phyloP scores from a whole-genome alignment of 2,329 filamentous ascomycete species.

The Pyricularia sp. region DNA sequence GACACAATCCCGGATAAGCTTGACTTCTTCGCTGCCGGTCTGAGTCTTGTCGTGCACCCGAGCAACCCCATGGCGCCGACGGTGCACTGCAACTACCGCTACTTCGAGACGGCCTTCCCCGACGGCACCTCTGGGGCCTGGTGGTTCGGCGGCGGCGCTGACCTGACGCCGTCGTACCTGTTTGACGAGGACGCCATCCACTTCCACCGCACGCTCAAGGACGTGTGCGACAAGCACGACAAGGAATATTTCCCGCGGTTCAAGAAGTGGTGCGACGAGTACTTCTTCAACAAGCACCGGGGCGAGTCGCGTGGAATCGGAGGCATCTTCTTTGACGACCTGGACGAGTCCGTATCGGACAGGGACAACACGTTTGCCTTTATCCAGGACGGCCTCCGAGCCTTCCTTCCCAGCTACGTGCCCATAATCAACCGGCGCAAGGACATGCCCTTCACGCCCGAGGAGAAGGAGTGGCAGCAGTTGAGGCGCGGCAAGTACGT shows the following conservation, averaged over 20 bases:
- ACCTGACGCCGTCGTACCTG: slow-evolving; percentile 86
- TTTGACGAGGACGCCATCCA: slow-evolving; percentile 96
- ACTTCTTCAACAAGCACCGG: slow-evolving; percentile 91
- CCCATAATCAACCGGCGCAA: slow-evolving; percentile 85
- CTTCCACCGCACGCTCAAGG: slow-evolving; percentile 91
- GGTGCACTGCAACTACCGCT: slow-evolving; percentile 95
- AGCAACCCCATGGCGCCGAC: slow-evolving; percentile 95
- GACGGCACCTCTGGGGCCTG: slow-evolving; percentile 77
- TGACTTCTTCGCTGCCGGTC: slow-evolving; percentile 89
- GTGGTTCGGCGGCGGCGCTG: slow-evolving; percentile 97
- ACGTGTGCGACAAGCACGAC: slow-evolving; percentile 88
- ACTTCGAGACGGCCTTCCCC: slow-evolving; percentile 89
- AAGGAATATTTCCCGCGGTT: slow-evolving; percentile 86
- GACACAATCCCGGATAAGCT: slow-evolving; percentile 61
- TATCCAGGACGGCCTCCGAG: slow-evolving; percentile 71
- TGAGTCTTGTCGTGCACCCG: slow-evolving; percentile 90
- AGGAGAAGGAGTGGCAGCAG: slow-evolving; percentile 95
- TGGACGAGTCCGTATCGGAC: slow-evolving; percentile 79
- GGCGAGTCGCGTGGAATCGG: slow-evolving; percentile 80
- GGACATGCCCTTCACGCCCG: slow-evolving; percentile 79
- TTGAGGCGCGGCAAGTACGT: slow-evolving; percentile 90
- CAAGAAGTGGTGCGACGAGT: slow-evolving; percentile 98
- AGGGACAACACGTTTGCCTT: slow-evolving; percentile 87
- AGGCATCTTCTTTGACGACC: slow-evolving; percentile 97
- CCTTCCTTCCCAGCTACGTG: slow-evolving; percentile 84